These are phyloP conservation scores for Anthracocystis walkeri DNA, from an alignment of 1,284 basidiomycete species.

Conservation along the genomic window DNA sequence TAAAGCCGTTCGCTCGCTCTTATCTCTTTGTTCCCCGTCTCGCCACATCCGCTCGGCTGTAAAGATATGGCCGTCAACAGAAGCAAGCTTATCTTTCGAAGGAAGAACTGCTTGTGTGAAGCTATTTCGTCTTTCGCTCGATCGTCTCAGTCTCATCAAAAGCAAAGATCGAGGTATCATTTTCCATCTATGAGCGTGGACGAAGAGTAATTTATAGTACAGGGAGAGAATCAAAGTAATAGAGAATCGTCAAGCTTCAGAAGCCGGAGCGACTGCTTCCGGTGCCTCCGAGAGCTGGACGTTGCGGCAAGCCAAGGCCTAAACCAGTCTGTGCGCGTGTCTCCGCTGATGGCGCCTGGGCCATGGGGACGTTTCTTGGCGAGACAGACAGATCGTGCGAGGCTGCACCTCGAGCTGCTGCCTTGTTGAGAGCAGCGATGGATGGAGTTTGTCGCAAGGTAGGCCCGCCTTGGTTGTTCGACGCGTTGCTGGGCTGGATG, in stretches of 20 bases:
- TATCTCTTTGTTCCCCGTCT: not conserved
- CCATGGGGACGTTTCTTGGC: constrained; percentile 5
- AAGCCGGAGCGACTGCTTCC: constrained; percentile 39
- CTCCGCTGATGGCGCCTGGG: not conserved
- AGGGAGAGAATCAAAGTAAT: not conserved
- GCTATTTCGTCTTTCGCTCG: too few species aligned
- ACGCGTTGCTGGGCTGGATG: constrained; percentile 25
- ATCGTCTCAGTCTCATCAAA: not conserved
- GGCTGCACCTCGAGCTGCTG: constrained; percentile 35
- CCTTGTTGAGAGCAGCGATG: constrained; percentile 42
- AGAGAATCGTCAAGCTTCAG: not conserved
- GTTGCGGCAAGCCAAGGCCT: constrained; percentile 33
- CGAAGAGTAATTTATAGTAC: not conserved
- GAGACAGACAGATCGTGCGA: constrained; percentile 39
- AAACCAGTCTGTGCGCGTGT: constrained; percentile 25
- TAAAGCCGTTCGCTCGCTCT: not conserved
- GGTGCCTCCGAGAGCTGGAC: constrained; percentile 29
- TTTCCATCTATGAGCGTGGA: not conserved
- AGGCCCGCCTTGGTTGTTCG: constrained; percentile 10
- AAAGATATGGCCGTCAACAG: not conserved
- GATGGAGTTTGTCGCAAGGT: constrained; percentile 38
- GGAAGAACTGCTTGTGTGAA: too few species aligned
- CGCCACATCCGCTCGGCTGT: not conserved
- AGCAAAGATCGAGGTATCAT: not conserved
- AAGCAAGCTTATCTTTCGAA: too few species aligned